Evolutionary conservation across 1,139 yeast genomes (phyloP).

Genomic region (Pichia sp.): DNA sequence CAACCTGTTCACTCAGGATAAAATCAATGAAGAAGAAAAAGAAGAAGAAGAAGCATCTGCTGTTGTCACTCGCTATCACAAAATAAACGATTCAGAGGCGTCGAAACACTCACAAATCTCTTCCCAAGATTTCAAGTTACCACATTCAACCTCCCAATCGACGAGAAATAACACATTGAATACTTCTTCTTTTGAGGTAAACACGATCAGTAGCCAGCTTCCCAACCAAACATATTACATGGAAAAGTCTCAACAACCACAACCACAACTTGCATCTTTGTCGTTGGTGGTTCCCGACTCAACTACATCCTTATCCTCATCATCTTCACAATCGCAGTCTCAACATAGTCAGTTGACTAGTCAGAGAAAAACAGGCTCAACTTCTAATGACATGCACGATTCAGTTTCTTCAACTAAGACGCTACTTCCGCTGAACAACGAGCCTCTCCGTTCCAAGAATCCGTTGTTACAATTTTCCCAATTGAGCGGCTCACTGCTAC

Average conservation of each 20-base stretch:
- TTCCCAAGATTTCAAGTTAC: background rate
- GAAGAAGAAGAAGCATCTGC: no score
- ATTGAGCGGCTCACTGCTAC: background rate
- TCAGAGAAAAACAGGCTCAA: background rate
- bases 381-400: background rate
- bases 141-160: background rate
- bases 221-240: background rate
- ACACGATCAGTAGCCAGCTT: background rate
- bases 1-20: background rate
- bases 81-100: no score
- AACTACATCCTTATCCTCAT: background rate
- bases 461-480: conserved; percentile 1
- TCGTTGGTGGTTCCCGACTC: background rate
- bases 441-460: background rate
- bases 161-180: background rate
- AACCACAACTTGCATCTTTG: background rate
- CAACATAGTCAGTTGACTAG: background rate
- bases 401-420: background rate
- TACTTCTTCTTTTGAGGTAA: background rate
- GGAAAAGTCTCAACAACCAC: background rate
- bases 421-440: background rate
- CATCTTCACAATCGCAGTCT: background rate
- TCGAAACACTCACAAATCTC: background rate
- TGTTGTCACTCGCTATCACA: no score
- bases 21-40: background rate